phyloP scores from a whole-genome alignment of 2,329 filamentous ascomycete species.

The Verticillium zaregamsianum region DNA sequence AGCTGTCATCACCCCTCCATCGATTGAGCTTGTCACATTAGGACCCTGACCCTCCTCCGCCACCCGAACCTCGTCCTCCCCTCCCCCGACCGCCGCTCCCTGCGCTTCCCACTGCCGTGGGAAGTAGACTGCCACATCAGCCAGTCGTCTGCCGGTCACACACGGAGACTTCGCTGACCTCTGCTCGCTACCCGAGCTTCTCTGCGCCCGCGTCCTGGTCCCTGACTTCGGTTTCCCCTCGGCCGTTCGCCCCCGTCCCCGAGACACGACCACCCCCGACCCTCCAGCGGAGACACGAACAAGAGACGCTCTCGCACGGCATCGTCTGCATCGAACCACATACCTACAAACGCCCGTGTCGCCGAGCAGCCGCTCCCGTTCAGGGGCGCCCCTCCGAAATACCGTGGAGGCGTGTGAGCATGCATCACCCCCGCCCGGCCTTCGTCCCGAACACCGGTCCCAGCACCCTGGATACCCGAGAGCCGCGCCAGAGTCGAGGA shows the following conservation, averaged over 20 bases:
- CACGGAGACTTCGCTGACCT: not conserved
- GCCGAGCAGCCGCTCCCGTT: not conserved
- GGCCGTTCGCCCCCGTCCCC: not conserved
- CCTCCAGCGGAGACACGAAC: not conserved
- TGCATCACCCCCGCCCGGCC: not conserved
- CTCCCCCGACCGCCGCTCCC: not conserved
- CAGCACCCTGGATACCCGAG: not conserved
- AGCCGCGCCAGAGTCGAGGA: not conserved
- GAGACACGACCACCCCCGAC: not conserved
- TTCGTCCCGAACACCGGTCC: not conserved
- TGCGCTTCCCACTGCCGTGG: not conserved
- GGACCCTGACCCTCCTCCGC: not conserved
- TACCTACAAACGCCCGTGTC: not conserved
- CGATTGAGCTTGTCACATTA: not conserved
- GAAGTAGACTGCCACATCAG: not conserved
- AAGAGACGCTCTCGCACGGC: not conserved
- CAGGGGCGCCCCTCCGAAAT: not conserved
- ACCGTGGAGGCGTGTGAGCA: slow-evolving; percentile 1
- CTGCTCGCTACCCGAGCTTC: not conserved
- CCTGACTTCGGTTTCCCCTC: not conserved
- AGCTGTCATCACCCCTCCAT: not conserved
- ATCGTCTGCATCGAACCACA: not conserved
- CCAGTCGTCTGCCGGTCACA: not conserved
- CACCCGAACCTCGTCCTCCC: not conserved
- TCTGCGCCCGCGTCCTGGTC: not conserved